Conservation (phyloP, 805 yeast species). For the Monosporozyma aquatica region DNA sequence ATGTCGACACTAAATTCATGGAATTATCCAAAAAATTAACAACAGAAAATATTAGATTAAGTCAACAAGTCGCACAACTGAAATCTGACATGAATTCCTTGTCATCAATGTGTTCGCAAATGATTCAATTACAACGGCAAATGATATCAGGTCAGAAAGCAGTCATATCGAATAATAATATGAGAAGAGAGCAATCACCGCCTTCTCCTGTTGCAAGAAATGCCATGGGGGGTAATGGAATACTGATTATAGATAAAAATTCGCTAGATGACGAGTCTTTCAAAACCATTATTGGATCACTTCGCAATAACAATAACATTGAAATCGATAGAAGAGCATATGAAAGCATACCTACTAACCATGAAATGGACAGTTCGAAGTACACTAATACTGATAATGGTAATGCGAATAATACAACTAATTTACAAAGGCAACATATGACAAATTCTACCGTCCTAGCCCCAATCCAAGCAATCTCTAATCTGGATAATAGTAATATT, state of each 20-base stretch:
- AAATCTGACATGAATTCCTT: conserved; percentile 23
- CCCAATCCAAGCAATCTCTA: neutral
- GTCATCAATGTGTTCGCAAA: conserved; percentile 22
- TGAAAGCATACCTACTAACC: too few species aligned
- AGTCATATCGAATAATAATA: neutral
- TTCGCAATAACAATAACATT: conserved; percentile 7
- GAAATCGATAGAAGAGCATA: neutral
- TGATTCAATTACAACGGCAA: conserved; percentile 22
- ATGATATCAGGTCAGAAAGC: conserved; percentile 6
- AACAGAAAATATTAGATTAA: conserved; percentile 24
- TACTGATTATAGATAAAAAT: conserved; percentile 21
- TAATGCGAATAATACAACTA: neutral
- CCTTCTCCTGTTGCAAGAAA: too few species aligned
- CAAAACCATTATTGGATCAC: conserved; percentile 14
- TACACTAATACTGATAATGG: too few species aligned
- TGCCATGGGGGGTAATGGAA: too few species aligned
- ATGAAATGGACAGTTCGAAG: too few species aligned
- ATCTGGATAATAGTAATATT: neutral
- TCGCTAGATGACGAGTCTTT: conserved; percentile 16
- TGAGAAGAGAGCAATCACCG: too few species aligned
- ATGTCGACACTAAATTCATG: conserved; percentile 6
- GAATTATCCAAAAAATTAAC: conserved; percentile 24
- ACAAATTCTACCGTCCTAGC: neutral
- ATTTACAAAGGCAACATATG: neutral
- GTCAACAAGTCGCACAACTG: conserved; percentile 24